Percentiles rank a stretch among this genome's conserved stretches.
Evolutionary conservation across 768 basidiomycete species (phyloP).

Genomic region (Neoboletus magnificus): DNA sequence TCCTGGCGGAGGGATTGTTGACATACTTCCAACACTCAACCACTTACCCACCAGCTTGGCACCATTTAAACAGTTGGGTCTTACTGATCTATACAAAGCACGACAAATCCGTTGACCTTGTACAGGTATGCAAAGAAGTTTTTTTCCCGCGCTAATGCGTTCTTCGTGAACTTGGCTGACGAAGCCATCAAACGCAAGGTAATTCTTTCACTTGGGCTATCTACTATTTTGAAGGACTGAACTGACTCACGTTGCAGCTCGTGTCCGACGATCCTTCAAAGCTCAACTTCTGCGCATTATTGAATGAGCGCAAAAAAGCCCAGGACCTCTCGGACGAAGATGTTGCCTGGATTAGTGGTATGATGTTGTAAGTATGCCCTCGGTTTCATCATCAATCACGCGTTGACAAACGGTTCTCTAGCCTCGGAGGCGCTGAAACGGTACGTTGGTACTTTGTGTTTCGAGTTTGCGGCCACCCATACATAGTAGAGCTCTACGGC

Average conservation of each 20-base stretch:
- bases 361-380: slow-evolving; percentile 4
- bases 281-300: slow-evolving; percentile 1
- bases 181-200: slow-evolving; percentile 8
- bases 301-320: slow-evolving; percentile 2
- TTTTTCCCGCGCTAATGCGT: slow-evolving; percentile 2
- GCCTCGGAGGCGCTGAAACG: slow-evolving; percentile 8
- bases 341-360: slow-evolving; percentile 8
- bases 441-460: neutral
- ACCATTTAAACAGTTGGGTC: slow-evolving; percentile 9
- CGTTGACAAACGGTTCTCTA: neutral
- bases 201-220: neutral
- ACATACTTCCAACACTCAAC: slow-evolving; percentile 2
- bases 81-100: neutral
- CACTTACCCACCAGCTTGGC: slow-evolving; percentile 2
- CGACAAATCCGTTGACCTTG: neutral
- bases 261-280: slow-evolving; percentile 2
- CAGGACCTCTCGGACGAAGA: slow-evolving; percentile 5
- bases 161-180: neutral
- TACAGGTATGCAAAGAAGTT: slow-evolving; percentile 5
- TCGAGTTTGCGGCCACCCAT: neutral
- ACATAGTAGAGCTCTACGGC: slow-evolving; percentile 1
- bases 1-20: slow-evolving; percentile 7
- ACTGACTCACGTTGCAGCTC: neutral
- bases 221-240: neutral
- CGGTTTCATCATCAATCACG: too few species aligned